Evolutionary conservation across 2,329 filamentous ascomycete species (phyloP).

Genomic region (Epichloe hybrida): DNA sequence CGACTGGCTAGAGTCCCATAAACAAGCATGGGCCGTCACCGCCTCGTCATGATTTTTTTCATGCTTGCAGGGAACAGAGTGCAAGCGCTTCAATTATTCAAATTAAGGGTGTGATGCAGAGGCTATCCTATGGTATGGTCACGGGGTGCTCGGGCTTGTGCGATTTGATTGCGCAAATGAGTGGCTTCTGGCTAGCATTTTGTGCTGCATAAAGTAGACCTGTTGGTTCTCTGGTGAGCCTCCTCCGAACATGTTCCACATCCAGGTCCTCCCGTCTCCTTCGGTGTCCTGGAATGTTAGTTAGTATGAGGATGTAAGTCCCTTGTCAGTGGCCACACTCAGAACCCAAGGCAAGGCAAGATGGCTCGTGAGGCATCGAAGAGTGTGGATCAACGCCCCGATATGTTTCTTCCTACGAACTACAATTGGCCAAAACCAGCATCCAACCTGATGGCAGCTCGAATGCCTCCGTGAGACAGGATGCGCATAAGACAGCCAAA

Average conservation of each 20-base stretch:
- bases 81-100: not conserved
- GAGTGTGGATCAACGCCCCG: too few species aligned
- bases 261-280: too few species aligned
- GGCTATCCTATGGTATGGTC: too few species aligned
- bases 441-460: not conserved
- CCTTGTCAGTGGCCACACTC: too few species aligned
- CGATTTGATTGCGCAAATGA: not conserved
- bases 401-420: too few species aligned
- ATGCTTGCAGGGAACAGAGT: not conserved
- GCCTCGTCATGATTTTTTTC: constrained; percentile 1
- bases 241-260: too few species aligned
- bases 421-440: not conserved
- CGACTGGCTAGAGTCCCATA: constrained; percentile 29
- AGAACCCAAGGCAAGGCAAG: too few species aligned
- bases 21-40: constrained; percentile 8
- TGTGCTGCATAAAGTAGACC: not conserved
- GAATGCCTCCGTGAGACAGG: not conserved
- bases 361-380: too few species aligned
- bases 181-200: not conserved
- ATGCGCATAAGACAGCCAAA: not conserved
- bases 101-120: not conserved
- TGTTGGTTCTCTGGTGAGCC: too few species aligned
- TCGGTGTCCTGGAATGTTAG: too few species aligned
- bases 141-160: not conserved
- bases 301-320: too few species aligned